A percentile compares a stretch with the other conserved stretches of the same genome.
Conservation (phyloP, 768 basidiomycete genomes). For the Hericium alpestre region DNA sequence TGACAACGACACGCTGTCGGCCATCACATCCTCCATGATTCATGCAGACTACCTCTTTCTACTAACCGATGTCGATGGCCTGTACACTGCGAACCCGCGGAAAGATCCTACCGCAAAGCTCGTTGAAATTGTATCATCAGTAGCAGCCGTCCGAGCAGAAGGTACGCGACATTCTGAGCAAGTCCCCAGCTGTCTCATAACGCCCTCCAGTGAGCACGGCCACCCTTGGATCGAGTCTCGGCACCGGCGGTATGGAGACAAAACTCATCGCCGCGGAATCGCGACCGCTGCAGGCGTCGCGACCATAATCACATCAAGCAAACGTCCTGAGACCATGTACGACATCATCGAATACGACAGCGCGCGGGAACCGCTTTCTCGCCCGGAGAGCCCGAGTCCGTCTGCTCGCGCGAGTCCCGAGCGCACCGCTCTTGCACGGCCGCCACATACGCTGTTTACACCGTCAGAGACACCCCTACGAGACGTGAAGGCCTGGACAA, state of each 20-base stretch:
- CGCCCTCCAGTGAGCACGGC: slow-evolving; percentile 67
- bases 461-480: slow-evolving; percentile 61
- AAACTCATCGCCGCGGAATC: slow-evolving; percentile 98
- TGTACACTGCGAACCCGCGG: slow-evolving; percentile 92
- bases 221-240: slow-evolving; percentile 85
- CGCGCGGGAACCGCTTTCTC: slow-evolving; percentile 23
- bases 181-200: too few relatives aligned
- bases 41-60: slow-evolving; percentile 97
- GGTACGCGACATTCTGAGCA: slow-evolving; percentile 33
- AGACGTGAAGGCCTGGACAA: slow-evolving; percentile 93
- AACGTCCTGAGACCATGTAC: slow-evolving; percentile 62
- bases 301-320: slow-evolving; percentile 83
- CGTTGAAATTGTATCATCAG: slow-evolving; percentile 76
- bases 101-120: slow-evolving; percentile 75
- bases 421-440: slow-evolving; percentile 26
- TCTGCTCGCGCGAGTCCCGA: slow-evolving; percentile 11
- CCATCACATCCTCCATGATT: slow-evolving; percentile 94
- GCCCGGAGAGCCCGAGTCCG: slow-evolving; percentile 13
- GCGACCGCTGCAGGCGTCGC: slow-evolving; percentile 91
- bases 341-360: slow-evolving; percentile 73
- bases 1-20: slow-evolving; percentile 91
- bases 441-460: slow-evolving; percentile 83
- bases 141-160: slow-evolving; percentile 68
- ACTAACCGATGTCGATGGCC: slow-evolving; percentile 89
- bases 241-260: slow-evolving; percentile 98